Evolutionary conservation across 2,329 filamentous ascomycete species (phyloP), one percentile per base, ranked within the genome.

Genomic region (Cladophialophora immunda): DNA sequence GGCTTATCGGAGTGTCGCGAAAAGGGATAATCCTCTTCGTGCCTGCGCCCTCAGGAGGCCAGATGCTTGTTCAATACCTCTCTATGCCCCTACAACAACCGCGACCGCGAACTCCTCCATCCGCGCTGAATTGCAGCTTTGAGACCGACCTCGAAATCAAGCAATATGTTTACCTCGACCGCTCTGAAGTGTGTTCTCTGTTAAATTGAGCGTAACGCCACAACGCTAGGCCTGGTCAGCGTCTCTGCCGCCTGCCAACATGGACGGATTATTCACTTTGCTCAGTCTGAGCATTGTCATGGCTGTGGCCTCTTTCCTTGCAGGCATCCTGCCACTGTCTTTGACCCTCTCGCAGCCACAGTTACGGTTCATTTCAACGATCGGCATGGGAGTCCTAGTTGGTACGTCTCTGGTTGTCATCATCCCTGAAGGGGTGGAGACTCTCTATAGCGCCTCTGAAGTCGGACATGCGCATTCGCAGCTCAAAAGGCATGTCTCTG

Each of bases 401-500:
- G 95, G 95, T 38, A 98, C 95, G 30, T 94, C 94, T 1, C 86
- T 99, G 71, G 94, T 98, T 71, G 93, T 99, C 34, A 98, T 99
- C 76, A 97, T 99, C 74, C 95, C 95, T 0, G 95, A 99, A 79
- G 95, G 95, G 41, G 90, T 98, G 67, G 94, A 97, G 77, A 94
- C 95, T 2, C 86, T 97, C 65, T 92, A 95, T 73, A 89, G 81
- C 72, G 84, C 87, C 41, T 56, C 68, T 32, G 72, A 65, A 58
- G 62, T 68, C 50, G 69, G 75, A 19, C 65, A 68, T 22, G 66
- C 61, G 36, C 70, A 70, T 67, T 30, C 74, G 32, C 74, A 73
- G 55, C 58, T 62, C 66, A 75, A 67, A 65, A 80, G 75, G 72
- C 66, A 73, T 77, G 55, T 76, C 69, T 68, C 72, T 71, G 19